phyloP scores from a whole-genome alignment of 306 rosid species.

The Citrullus mucosospermus region DNA sequence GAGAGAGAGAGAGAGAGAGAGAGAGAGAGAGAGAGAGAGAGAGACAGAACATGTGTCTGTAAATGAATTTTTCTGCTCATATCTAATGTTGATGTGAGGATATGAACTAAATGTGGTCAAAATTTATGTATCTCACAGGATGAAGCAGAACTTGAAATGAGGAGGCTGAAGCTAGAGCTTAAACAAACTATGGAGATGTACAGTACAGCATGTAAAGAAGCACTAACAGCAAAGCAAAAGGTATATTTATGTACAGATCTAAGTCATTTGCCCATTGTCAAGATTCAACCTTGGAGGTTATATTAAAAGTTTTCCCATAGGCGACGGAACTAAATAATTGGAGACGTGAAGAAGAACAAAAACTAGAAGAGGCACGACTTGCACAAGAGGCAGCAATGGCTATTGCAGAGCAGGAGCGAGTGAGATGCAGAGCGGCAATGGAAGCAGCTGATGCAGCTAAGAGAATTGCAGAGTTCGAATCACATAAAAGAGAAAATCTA shows the following conservation, averaged over 20 bases:
- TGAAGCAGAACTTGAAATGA: slow-evolving; percentile 76
- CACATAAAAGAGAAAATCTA: slow-evolving; percentile 36
- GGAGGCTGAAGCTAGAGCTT: slow-evolving; percentile 75
- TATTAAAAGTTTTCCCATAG: slow-evolving; percentile 14
- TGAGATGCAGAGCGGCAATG: slow-evolving; percentile 53
- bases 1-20: not conserved
- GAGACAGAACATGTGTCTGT: not conserved
- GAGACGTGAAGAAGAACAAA: slow-evolving; percentile 55
- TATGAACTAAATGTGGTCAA: not conserved
- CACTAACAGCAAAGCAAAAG: slow-evolving; percentile 61
- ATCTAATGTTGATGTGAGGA: not conserved
- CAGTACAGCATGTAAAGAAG: slow-evolving; percentile 65
- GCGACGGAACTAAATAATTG: slow-evolving; percentile 42
- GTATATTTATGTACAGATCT: slow-evolving; percentile 15
- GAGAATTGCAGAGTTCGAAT: slow-evolving; percentile 55
- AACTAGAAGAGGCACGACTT: slow-evolving; percentile 48
- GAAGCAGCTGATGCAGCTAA: slow-evolving; percentile 80
- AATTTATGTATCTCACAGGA: slow-evolving; percentile 35
- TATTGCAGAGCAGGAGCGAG: slow-evolving; percentile 67
- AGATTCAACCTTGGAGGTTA: not conserved
- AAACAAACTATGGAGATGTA: slow-evolving; percentile 94
- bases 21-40: not conserved
- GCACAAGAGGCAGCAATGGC: slow-evolving; percentile 66
- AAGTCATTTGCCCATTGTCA: not conserved
- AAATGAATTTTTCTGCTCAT: not conserved